phyloP scores from a whole-genome alignment of 163 green algal species.

The Smithsoniella earleae region DNA sequence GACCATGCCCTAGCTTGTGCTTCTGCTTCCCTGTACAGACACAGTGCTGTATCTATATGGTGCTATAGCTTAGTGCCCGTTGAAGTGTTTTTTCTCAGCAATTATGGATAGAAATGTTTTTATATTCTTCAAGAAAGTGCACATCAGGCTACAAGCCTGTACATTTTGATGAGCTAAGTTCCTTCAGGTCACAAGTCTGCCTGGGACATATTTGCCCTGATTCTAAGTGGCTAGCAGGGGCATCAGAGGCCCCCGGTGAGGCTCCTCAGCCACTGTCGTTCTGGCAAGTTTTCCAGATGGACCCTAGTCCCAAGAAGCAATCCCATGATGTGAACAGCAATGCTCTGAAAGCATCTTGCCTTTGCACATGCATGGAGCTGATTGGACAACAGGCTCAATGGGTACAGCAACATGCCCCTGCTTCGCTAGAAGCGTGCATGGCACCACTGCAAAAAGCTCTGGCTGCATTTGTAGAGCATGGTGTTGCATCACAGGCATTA shows the following conservation, averaged over 20 bases:
- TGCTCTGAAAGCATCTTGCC: neutral
- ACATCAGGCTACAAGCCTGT: no score
- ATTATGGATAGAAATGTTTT: no score
- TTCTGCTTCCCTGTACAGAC: no score
- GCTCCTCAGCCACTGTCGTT: conserved; percentile 8
- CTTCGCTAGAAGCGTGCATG: conserved; percentile 26
- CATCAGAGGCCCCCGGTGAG: neutral
- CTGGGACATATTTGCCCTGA: neutral
- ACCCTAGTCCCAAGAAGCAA: no score
- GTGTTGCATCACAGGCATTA: neutral
- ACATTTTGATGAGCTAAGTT: no score
- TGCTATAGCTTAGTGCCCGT: no score
- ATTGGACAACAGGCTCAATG: neutral
- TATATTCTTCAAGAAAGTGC: no score
- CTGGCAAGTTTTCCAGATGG: neutral
- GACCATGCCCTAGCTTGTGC: no score
- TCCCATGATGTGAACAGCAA: no score
- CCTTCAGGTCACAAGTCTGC: conserved; percentile 13
- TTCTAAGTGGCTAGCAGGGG: neutral
- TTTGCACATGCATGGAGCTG: neutral
- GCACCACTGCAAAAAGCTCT: neutral
- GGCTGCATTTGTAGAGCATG: neutral
- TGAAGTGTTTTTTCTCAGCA: no score
- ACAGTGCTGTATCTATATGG: no score
- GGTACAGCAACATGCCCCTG: neutral